A percentile compares a stretch with the other conserved stretches of the same genome.
Evolutionary conservation across 306 rosid genomes (phyloP).

Genomic region (Inga leiocalycina): DNA sequence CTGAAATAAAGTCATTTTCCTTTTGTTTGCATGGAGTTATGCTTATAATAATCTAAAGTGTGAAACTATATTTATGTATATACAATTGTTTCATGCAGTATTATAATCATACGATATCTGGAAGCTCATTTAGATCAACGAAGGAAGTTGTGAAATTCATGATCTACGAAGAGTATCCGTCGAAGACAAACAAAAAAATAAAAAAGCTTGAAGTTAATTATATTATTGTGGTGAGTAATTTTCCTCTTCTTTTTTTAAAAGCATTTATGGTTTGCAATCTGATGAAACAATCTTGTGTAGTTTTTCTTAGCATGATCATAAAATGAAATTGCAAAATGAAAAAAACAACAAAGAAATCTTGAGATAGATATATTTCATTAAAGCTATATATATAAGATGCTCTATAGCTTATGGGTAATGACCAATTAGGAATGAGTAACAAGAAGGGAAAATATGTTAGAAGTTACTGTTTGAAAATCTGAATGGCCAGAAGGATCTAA

Average conservation of each 20-base stretch:
- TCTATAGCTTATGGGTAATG: not conserved
- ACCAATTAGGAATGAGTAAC: not conserved
- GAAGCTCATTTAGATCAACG: not conserved
- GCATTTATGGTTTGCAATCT: not conserved
- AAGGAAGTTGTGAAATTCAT: not conserved
- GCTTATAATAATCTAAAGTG: not conserved
- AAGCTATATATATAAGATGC: not conserved
- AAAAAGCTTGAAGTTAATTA: not conserved
- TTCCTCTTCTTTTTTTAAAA: not conserved
- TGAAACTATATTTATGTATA: not conserved
- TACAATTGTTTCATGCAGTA: not conserved
- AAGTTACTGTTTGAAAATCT: no score
- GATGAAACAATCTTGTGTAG: not conserved
- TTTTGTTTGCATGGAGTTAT: no score
- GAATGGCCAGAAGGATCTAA: no score
- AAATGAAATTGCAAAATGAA: not conserved
- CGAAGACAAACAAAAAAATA: not conserved
- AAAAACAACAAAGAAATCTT: not conserved
- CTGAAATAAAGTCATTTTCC: no score
- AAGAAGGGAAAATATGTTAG: not conserved
- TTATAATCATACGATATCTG: not conserved
- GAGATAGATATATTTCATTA: not conserved
- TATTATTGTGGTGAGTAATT: not conserved
- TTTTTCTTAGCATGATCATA: not conserved
- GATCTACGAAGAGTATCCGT: not conserved